phyloP scores from a whole-genome alignment of 2,329 filamentous ascomycete species.

The Trichoderma aggressivum region DNA sequence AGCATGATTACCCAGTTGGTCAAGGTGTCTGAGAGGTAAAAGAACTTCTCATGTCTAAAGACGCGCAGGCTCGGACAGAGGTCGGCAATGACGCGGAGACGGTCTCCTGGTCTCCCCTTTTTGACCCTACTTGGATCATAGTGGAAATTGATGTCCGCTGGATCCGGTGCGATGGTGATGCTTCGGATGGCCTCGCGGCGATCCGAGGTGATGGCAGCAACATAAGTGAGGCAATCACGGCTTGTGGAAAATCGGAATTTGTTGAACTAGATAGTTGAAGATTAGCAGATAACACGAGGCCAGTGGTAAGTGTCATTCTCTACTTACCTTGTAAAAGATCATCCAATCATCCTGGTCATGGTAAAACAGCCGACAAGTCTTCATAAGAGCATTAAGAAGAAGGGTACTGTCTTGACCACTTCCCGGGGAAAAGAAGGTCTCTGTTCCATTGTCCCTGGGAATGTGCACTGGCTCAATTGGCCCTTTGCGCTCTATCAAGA shows the following conservation, averaged over 20 bases:
- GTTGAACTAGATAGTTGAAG: neutral
- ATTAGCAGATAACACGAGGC: neutral
- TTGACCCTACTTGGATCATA: neutral
- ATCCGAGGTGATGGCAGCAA: neutral
- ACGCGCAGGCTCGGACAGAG: neutral
- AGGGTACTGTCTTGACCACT: accelerated
- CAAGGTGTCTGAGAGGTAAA: neutral
- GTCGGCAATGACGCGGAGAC: neutral
- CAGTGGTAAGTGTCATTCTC: neutral
- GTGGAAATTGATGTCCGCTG: no score
- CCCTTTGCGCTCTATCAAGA: neutral
- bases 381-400: neutral
- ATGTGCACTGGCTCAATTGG: neutral
- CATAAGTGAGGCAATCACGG: neutral
- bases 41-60: neutral
- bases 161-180: neutral
- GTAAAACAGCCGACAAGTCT: slow-evolving; percentile 1
- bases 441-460: neutral
- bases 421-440: neutral
- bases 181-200: neutral
- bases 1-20: neutral
- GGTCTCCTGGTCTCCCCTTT: neutral
- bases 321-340: neutral
- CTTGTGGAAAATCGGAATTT: neutral
- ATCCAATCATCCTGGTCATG: neutral